These are phyloP conservation scores for Chlorella variabilis DNA, from an alignment of 163 green algal species.

Conservation along the genomic window DNA sequence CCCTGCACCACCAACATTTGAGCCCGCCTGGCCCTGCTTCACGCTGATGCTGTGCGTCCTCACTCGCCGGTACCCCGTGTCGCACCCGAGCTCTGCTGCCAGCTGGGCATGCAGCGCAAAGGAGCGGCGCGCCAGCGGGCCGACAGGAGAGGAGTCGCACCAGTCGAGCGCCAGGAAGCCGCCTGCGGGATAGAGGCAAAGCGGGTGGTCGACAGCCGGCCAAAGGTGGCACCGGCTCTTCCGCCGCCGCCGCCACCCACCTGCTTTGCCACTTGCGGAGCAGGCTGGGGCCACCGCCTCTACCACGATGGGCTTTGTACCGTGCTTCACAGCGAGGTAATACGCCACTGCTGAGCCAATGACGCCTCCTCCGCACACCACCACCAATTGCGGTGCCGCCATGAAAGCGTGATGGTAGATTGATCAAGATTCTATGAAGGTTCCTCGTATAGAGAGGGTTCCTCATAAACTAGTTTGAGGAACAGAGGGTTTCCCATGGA, in stretches of 20 bases:
- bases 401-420: too few species aligned
- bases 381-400: constrained; percentile 47
- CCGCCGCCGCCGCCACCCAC: constrained; percentile 37
- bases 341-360: constrained; percentile 78
- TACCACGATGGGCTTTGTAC: constrained; percentile 60
- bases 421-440: neutral
- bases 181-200: constrained; percentile 48
- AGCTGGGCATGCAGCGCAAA: constrained; percentile 67
- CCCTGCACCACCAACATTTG: neutral
- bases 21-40: neutral
- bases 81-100: constrained; percentile 40
- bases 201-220: neutral
- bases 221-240: neutral
- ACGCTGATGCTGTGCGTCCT: constrained; percentile 45
- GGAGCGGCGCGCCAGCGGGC: constrained; percentile 64
- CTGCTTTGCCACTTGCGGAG: constrained; percentile 77
- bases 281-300: constrained; percentile 74
- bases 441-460: too few species aligned
- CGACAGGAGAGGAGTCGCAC: constrained; percentile 66
- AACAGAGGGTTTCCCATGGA: too few species aligned
- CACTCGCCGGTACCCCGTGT: constrained; percentile 68
- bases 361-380: constrained; percentile 82
- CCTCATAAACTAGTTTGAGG: too few species aligned
- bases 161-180: constrained; percentile 88
- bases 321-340: constrained; percentile 67